Conservation (phyloP, 371 early-diverging fungal genomes). For the Mucor piriformis region DNA sequence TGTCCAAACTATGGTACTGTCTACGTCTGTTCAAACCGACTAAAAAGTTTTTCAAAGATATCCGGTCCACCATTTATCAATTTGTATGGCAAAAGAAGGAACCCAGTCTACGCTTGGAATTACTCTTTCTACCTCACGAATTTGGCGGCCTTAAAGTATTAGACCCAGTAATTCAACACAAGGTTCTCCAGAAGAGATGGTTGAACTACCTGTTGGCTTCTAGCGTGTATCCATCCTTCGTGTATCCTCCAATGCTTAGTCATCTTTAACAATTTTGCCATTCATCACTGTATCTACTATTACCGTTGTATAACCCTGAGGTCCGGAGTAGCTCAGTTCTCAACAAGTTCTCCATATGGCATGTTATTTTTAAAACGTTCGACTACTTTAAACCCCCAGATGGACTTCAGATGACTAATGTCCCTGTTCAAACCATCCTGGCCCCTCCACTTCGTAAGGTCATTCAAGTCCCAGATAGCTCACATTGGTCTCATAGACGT, state of each 20-base stretch:
- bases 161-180: background rate
- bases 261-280: background rate
- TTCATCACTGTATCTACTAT: background rate
- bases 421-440: background rate
- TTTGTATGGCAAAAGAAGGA: conserved; percentile 3
- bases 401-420: background rate
- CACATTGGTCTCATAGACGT: background rate
- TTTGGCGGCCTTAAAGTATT: background rate
- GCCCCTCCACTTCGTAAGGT: background rate
- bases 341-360: background rate
- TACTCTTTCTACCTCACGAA: background rate
- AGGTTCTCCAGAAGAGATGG: background rate
- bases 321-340: background rate
- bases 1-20: conserved; percentile 2
- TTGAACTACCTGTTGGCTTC: background rate
- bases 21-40: background rate
- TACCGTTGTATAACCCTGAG: background rate
- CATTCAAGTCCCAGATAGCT: background rate
- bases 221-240: background rate
- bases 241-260: background rate
- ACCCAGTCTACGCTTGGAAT: background rate
- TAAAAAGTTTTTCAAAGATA: background rate
- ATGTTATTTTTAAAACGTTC: background rate
- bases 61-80: background rate
- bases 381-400: background rate